A percentile compares a stretch with the other conserved stretches of the same genome.
Evolutionary conservation across 2,329 filamentous ascomycete genomes (phyloP).

Genomic region (Paecilomyces dactylethromorphus): DNA sequence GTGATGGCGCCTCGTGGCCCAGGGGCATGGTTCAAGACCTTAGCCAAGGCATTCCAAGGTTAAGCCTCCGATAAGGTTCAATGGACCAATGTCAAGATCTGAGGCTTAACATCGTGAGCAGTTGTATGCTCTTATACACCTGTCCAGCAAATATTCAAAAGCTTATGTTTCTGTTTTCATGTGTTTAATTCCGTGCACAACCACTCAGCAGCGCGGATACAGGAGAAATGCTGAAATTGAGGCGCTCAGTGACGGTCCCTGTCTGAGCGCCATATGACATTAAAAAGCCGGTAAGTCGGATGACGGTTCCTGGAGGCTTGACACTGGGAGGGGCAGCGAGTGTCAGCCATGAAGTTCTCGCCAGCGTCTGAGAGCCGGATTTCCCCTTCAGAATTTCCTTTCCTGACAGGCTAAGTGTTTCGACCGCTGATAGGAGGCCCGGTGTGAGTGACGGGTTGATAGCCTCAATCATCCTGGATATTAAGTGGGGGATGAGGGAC

Average conservation of each 20-base stretch:
- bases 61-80: not conserved
- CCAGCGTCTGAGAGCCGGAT: not conserved
- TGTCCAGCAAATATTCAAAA: not conserved
- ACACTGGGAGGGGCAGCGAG: not conserved
- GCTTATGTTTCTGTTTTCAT: not conserved
- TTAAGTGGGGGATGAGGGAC: not conserved
- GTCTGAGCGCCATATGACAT: not conserved
- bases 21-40: not conserved
- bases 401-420: not conserved
- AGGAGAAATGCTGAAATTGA: no score
- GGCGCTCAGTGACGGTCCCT: no score
- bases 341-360: not conserved
- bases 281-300: not conserved
- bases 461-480: not conserved
- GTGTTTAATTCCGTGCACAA: not conserved
- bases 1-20: not conserved
- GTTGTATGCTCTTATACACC: not conserved
- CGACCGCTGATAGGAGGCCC: not conserved
- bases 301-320: not conserved
- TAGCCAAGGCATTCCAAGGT: not conserved
- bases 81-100: not conserved
- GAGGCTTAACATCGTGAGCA: not conserved
- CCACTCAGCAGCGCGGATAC: not conserved
- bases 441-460: not conserved
- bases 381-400: not conserved